Evolutionary conservation across 179 eudicot genomes (phyloP), one percentile per base, ranked within the genome.

Genomic region (Beta macrorhiza): DNA sequence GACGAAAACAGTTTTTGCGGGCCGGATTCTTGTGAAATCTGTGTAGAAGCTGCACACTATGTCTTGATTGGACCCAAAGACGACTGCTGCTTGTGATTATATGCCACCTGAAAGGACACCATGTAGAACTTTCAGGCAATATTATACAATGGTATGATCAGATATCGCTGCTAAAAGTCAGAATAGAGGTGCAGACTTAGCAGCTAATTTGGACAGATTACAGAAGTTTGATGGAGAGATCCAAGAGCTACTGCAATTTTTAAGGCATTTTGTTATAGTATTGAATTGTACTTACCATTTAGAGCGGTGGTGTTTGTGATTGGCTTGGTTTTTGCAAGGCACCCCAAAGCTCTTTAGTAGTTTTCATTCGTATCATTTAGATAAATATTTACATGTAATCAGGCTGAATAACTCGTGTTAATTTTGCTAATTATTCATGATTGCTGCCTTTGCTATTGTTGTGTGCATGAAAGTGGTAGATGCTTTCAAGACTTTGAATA

Each of bases 51-150:
- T 20, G 96, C 92, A 19, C 90, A 91, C 72, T 92, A 91, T 83
- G 96, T 92, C 67, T 85, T 92, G 11, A 93, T 90, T 62, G 93
- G 90, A 65, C 90, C 95, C 29, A 92, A 93, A 5, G 90, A 90
- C 83, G 89, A 92, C 75, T 90, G 93, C 64, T 89, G 79, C 49
- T 78, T 56, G 95, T 53, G 93, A 92, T 85, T 88, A 88, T 19
- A 83, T 88, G 74, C 90, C 96, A 4, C 89, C 93, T 52, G 96
- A 93, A 1, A 92, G 93, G 93, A 91, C 80, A 74, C 85, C 82
- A 13, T 90, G 88, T 25, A 25, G 25, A 25, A 25, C 25, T 25
- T 25, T 25, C 25, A 25, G 25, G 25, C 25, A 25, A 25, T 25
- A 25, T 79, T 1, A 42, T 79, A 3, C 47, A 12, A 19, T 75